Conservation (phyloP, 2,329 filamentous ascomycete genomes). For the Clonostachys solani region DNA sequence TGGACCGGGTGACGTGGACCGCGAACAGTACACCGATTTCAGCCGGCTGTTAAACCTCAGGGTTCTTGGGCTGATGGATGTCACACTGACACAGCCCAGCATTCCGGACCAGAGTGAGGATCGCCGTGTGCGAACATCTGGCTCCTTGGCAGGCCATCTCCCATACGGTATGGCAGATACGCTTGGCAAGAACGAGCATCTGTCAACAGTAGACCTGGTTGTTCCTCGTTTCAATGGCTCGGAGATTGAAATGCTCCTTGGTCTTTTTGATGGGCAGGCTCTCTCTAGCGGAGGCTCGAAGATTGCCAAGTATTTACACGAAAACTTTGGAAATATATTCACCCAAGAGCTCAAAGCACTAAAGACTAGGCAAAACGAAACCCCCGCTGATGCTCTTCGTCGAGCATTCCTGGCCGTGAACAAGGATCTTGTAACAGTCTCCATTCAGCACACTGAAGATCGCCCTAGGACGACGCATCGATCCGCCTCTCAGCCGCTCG, state of each 20-base stretch:
- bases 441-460: slow-evolving; percentile 76
- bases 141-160: slow-evolving; percentile 85
- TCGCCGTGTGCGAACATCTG: slow-evolving; percentile 90
- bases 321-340: slow-evolving; percentile 88
- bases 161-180: slow-evolving; percentile 98
- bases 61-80: slow-evolving; percentile 93
- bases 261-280: slow-evolving; percentile 95
- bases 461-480: slow-evolving; percentile 63
- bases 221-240: slow-evolving; percentile 87
- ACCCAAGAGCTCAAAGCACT: slow-evolving; percentile 74
- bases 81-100: slow-evolving; percentile 87
- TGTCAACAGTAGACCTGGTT: slow-evolving; percentile 94
- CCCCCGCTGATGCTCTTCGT: slow-evolving; percentile 75
- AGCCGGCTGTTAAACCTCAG: slow-evolving; percentile 78
- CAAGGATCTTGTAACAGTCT: slow-evolving; percentile 86
- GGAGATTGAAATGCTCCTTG: slow-evolving; percentile 84
- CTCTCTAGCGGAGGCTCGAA: slow-evolving; percentile 87
- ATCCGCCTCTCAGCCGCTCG: slow-evolving; percentile 66
- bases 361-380: slow-evolving; percentile 64
- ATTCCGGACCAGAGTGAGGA: slow-evolving; percentile 96
- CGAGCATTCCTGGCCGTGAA: slow-evolving; percentile 86
- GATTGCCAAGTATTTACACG: slow-evolving; percentile 93
- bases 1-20: slow-evolving; percentile 48
- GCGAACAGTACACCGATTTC: slow-evolving; percentile 77
- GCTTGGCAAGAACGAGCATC: slow-evolving; percentile 85